Conservation (phyloP, 257 asterid genomes). For the Paulownia fortunei region DNA sequence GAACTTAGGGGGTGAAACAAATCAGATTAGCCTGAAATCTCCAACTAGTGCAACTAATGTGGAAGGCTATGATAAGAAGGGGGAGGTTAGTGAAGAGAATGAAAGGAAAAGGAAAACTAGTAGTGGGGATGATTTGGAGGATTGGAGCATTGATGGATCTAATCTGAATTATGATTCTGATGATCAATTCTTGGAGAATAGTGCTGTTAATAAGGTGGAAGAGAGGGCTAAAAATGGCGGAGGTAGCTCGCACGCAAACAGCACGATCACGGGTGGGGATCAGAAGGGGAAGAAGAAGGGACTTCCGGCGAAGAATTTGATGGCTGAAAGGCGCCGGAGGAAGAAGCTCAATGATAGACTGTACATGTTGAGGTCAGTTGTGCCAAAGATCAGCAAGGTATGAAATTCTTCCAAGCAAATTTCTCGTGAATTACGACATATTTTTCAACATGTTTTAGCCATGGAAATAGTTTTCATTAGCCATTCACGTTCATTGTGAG, state of each 20-base stretch:
- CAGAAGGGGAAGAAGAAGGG: slow-evolving; percentile 80
- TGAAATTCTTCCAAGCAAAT: slow-evolving; percentile 24
- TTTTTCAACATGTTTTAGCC: slow-evolving; percentile 41
- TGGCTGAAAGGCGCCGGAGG: slow-evolving; percentile 93
- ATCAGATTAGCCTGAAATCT: slow-evolving; percentile 30
- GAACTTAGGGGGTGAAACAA: slow-evolving; percentile 43
- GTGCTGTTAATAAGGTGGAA: slow-evolving; percentile 33
- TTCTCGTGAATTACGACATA: slow-evolving; percentile 42
- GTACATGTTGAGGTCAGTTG: slow-evolving; percentile 86
- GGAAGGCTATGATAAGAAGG: too few relatives aligned
- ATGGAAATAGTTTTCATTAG: slow-evolving; percentile 18
- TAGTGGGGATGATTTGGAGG: slow-evolving; percentile 66
- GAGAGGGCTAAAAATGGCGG: slow-evolving; percentile 57
- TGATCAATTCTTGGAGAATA: slow-evolving; percentile 55
- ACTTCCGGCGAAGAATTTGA: slow-evolving; percentile 84
- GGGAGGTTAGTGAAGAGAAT: slow-evolving; percentile 40
- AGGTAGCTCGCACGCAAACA: slow-evolving; percentile 60
- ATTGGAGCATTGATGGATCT: slow-evolving; percentile 69
- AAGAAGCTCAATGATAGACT: slow-evolving; percentile 96
- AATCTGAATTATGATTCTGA: slow-evolving; percentile 74
- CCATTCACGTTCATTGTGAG: slow-evolving; percentile 25
- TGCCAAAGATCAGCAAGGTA: slow-evolving; percentile 96
- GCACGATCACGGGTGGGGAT: slow-evolving; percentile 51
- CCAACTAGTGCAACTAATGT: slow-evolving; percentile 4
- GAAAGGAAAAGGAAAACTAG: slow-evolving; percentile 55